A percentile compares a stretch with the other conserved stretches of the same genome.
Evolutionary conservation across 306 rosid species (phyloP).

Genomic region (Prinsepia uniflora): DNA sequence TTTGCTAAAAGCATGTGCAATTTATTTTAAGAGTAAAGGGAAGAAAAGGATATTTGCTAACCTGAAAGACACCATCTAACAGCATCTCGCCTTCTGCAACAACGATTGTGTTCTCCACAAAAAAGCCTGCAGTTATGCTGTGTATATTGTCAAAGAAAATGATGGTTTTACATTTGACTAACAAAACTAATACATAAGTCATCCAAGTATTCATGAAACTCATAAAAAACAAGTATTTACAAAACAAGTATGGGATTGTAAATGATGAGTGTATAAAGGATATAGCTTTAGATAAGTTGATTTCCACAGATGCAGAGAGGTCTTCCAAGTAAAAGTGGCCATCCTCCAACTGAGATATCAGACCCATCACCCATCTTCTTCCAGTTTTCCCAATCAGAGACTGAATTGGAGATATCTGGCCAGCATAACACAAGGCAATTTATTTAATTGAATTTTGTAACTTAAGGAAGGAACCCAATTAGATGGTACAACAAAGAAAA

Average conservation of each 20-base stretch:
- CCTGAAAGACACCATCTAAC: conserved; percentile 75
- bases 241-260: background rate
- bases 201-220: background rate
- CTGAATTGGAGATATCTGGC: conserved; percentile 91
- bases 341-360: conserved; percentile 84
- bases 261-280: conserved; percentile 39
- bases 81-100: conserved; percentile 97
- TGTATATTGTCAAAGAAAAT: conserved; percentile 68
- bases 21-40: background rate
- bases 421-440: conserved; percentile 15
- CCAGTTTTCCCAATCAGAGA: conserved; percentile 86
- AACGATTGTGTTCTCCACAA: conserved; percentile 86
- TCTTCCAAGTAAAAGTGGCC: conserved; percentile 87
- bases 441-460: background rate
- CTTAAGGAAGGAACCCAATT: background rate
- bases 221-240: background rate
- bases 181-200: background rate
- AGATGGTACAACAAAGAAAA: background rate
- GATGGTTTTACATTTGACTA: conserved; percentile 13
- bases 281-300: conserved; percentile 72
- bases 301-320: conserved; percentile 74
- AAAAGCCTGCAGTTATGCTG: conserved; percentile 95
- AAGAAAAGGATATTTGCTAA: conserved; percentile 25
- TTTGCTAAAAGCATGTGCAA: background rate
- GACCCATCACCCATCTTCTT: conserved; percentile 83